These are phyloP conservation scores for Hyaloscypha finlandica DNA, from an alignment of 495 filamentous ascomycete species.

Conservation along the genomic window DNA sequence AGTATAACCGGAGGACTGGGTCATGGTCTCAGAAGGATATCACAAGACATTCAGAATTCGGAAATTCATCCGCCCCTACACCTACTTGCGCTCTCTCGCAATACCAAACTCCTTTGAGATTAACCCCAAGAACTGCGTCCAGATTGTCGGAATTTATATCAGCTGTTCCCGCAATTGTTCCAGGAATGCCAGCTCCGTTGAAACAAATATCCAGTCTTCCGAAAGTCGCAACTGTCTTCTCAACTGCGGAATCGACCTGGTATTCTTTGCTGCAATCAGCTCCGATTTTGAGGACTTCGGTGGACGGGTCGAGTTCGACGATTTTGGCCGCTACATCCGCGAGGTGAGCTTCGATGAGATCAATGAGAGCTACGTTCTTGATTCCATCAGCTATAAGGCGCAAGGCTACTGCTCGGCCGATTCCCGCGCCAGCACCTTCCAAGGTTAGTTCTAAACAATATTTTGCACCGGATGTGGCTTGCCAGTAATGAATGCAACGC, in stretches of 20 bases:
- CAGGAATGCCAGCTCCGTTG: slow-evolving; percentile 68
- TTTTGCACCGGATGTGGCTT: neutral
- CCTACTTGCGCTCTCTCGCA: slow-evolving; percentile 57
- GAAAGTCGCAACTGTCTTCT: slow-evolving; percentile 40
- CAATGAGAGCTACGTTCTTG: slow-evolving; percentile 60
- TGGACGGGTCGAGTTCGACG: slow-evolving; percentile 48
- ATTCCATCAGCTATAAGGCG: slow-evolving; percentile 48
- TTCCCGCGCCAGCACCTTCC: slow-evolving; percentile 22
- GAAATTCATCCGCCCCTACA: neutral
- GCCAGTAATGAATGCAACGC: slow-evolving; percentile 23
- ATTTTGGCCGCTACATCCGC: slow-evolving; percentile 42
- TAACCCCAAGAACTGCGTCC: slow-evolving; percentile 59
- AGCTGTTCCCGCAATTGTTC: slow-evolving; percentile 54
- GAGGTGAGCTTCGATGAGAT: slow-evolving; percentile 50
- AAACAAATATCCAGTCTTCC: slow-evolving; percentile 58
- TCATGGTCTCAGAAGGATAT: neutral
- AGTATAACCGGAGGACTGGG: neutral
- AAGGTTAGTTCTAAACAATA: neutral
- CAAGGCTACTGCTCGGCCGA: slow-evolving; percentile 19
- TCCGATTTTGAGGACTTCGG: slow-evolving; percentile 42
- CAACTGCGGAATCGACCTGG: slow-evolving; percentile 48
- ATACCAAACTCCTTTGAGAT: slow-evolving; percentile 66
- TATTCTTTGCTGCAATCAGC: slow-evolving; percentile 59
- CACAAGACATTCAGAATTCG: neutral
- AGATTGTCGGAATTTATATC: slow-evolving; percentile 48